phyloP scores from a whole-genome alignment of 768 basidiomycete species.

The Suillus brevipes region DNA sequence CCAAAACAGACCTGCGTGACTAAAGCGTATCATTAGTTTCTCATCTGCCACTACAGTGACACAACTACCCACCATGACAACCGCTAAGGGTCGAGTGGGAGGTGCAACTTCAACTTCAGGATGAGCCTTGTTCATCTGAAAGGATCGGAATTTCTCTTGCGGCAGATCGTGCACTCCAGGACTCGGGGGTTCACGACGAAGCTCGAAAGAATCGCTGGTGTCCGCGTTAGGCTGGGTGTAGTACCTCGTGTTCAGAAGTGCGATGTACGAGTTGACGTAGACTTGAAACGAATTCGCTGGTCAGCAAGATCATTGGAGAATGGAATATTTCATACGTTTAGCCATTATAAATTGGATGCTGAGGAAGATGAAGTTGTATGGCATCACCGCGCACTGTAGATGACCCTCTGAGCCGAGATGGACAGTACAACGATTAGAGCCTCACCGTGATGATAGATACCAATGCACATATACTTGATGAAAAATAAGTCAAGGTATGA shows the following conservation, averaged over 20 bases:
- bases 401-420: not conserved
- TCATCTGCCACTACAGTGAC: too few relatives aligned
- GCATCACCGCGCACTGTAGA: constrained; percentile 1
- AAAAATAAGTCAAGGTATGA: not conserved
- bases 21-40: not conserved
- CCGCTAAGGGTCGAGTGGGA: not conserved
- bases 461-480: not conserved
- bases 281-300: not conserved
- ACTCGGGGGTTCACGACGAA: not conserved
- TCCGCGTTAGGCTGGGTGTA: not conserved
- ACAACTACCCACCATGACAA: not conserved
- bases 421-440: not conserved
- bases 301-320: not conserved
- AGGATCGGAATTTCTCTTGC: not conserved
- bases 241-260: constrained; percentile 2
- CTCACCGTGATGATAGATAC: not conserved
- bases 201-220: not conserved
- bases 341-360: not conserved
- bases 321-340: not conserved
- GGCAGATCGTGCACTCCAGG: too few relatives aligned
- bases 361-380: not conserved
- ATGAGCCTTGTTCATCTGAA: not conserved
- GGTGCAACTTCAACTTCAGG: not conserved
- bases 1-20: not conserved
- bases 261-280: constrained; percentile 9